Conservation (phyloP, 2,329 filamentous ascomycete genomes). For the Fusarium pininemorale region DNA sequence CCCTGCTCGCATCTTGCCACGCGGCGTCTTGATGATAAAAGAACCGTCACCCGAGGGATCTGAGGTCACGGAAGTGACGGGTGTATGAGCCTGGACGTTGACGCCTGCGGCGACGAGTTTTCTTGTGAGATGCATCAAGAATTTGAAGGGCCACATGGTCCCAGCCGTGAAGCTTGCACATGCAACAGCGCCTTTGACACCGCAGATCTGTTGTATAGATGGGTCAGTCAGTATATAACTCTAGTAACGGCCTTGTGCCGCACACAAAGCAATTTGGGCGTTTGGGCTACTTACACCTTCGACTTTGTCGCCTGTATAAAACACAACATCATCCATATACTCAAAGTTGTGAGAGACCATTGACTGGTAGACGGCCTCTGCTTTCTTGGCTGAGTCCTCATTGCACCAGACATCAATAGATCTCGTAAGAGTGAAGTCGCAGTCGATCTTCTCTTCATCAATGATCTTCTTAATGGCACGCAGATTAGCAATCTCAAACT, state of each 20-base stretch:
- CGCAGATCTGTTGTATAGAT: background rate
- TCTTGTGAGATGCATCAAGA: slow-evolving; percentile 49
- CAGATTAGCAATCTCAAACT: background rate
- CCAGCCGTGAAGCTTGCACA: background rate
- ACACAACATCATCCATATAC: slow-evolving; percentile 6
- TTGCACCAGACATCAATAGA: slow-evolving; percentile 6
- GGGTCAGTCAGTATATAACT: background rate
- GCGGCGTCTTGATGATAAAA: background rate
- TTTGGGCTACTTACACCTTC: background rate
- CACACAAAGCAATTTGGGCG: background rate
- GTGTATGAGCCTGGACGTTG: background rate
- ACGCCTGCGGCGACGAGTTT: background rate
- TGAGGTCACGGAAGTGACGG: background rate
- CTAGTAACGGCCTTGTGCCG: accelerated
- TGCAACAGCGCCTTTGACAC: slow-evolving; percentile 1
- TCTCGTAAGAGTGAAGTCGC: background rate
- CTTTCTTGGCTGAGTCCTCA: background rate
- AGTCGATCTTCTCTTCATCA: slow-evolving; percentile 2
- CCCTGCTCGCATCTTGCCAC: slow-evolving; percentile 60
- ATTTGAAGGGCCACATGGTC: slow-evolving; percentile 1
- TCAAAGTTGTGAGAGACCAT: slow-evolving; percentile 1
- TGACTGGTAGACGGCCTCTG: background rate
- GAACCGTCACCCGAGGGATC: background rate
- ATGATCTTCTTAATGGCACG: slow-evolving; percentile 1
- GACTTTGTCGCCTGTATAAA: background rate